Conservation (phyloP, 352 stramenopile species). For the Phytophthora boehmeriae region DNA sequence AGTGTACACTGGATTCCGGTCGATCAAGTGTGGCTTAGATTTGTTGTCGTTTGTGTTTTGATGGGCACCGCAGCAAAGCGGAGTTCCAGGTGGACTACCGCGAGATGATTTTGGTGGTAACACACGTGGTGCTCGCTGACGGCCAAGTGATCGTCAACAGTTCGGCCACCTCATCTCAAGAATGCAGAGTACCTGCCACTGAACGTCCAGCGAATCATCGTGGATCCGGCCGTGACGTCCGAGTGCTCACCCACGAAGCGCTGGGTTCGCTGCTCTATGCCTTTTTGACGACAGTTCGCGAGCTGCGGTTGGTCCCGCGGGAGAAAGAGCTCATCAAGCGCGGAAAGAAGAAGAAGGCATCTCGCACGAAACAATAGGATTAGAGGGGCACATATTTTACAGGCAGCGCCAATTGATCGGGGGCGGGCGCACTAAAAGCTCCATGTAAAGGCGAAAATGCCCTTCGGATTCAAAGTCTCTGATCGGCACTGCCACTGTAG, state of each 20-base stretch:
- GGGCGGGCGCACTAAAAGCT: not conserved
- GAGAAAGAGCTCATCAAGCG: conserved; percentile 67
- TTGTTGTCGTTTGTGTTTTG: conserved; percentile 2
- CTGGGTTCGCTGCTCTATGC: conserved; percentile 61
- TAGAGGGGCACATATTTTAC: conserved; percentile 17
- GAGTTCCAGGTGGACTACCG: conserved; percentile 48
- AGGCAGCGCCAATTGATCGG: not conserved
- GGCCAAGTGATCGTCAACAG: conserved; percentile 47
- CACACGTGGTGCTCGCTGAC: conserved; percentile 38
- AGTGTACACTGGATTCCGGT: not conserved
- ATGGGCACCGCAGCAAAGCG: conserved; percentile 36
- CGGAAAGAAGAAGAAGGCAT: conserved; percentile 29
- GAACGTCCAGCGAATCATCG: conserved; percentile 7
- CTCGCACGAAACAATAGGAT: conserved; percentile 27
- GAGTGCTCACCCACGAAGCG: conserved; percentile 46
- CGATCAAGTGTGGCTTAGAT: not conserved
- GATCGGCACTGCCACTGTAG: conserved; percentile 1
- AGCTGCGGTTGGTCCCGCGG: conserved; percentile 76
- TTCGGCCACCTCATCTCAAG: conserved; percentile 24
- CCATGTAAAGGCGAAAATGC: conserved; percentile 10
- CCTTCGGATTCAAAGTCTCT: not conserved
- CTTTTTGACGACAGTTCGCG: conserved; percentile 82
- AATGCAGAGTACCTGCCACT: conserved; percentile 13
- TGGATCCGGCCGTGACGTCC: conserved; percentile 25
- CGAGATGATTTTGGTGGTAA: conserved; percentile 41